phyloP scores from a whole-genome alignment of 768 basidiomycete species.

The Tylopilus subfusipes region DNA sequence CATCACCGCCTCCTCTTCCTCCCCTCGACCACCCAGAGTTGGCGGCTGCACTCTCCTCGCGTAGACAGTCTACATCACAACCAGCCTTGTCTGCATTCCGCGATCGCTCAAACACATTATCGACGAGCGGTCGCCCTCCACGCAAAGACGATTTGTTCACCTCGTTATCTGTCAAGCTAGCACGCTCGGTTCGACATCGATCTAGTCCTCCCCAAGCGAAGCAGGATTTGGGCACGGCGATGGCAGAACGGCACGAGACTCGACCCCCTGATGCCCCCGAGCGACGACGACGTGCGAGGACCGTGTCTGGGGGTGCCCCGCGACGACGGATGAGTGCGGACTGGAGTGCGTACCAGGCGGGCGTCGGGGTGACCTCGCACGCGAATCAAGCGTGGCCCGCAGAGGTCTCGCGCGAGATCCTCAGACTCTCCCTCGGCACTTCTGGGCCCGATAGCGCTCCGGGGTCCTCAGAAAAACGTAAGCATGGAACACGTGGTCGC shows the following conservation, averaged over 20 bases:
- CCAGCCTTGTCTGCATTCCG: constrained; percentile 8
- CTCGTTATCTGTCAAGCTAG: constrained; percentile 25
- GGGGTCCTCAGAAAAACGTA: constrained; percentile 25
- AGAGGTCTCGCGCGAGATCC: constrained; percentile 53
- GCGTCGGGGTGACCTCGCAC: constrained; percentile 26
- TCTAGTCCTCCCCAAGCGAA: constrained; percentile 29
- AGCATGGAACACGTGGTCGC: constrained; percentile 19
- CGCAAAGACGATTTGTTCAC: constrained; percentile 21
- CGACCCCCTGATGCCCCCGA: constrained; percentile 1
- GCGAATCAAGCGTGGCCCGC: constrained; percentile 52
- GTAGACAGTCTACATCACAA: constrained; percentile 12
- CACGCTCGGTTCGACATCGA: constrained; percentile 26
- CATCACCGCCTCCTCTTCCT: constrained; percentile 52
- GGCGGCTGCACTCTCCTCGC: constrained; percentile 19
- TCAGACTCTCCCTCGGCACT: constrained; percentile 44
- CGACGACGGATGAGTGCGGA: constrained; percentile 54
- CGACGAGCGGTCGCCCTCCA: constrained; percentile 9
- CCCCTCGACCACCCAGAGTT: constrained; percentile 44
- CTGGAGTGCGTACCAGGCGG: constrained; percentile 50
- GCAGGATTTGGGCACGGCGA: constrained; percentile 5
- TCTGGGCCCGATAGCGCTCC: constrained; percentile 6
- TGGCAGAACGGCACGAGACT: constrained; percentile 5
- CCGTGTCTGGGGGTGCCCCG: constrained; percentile 35
- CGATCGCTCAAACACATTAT: constrained; percentile 26
- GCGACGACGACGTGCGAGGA: constrained; percentile 22